These are phyloP conservation scores for Podospora conica DNA, from an alignment of 495 filamentous ascomycete genomes.

Conservation along the genomic window DNA sequence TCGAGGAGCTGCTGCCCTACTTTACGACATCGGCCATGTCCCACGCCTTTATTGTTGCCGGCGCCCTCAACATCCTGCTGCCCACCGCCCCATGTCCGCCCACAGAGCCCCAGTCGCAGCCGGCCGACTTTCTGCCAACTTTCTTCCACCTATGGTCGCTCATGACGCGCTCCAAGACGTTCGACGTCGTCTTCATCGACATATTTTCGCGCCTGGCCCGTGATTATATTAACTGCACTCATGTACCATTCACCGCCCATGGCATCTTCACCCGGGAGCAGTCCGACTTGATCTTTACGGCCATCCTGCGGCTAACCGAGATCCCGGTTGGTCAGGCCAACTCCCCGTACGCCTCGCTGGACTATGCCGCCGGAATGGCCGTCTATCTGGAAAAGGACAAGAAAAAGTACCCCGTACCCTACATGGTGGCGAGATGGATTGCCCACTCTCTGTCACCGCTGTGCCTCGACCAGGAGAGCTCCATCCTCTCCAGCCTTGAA, in stretches of 20 bases:
- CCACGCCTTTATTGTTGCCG: slow-evolving; percentile 81
- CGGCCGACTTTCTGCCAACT: slow-evolving; percentile 77
- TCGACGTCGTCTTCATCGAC: slow-evolving; percentile 84
- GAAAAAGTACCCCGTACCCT: slow-evolving; percentile 83
- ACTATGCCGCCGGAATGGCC: slow-evolving; percentile 74
- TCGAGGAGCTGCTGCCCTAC: slow-evolving; percentile 92
- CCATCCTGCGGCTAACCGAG: slow-evolving; percentile 80
- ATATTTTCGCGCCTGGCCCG: slow-evolving; percentile 79
- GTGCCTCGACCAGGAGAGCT: slow-evolving; percentile 70
- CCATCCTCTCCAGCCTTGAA: slow-evolving; percentile 78
- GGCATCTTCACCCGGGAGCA: slow-evolving; percentile 92
- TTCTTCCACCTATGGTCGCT: slow-evolving; percentile 97
- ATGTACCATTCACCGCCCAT: slow-evolving; percentile 78
- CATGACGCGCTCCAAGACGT: slow-evolving; percentile 79
- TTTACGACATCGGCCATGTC: slow-evolving; percentile 90
- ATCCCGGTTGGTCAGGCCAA: slow-evolving; percentile 96
- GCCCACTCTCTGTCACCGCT: slow-evolving; percentile 86
- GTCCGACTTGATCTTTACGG: slow-evolving; percentile 86
- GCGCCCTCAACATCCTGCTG: slow-evolving; percentile 76
- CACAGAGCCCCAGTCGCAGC: slow-evolving; percentile 63
- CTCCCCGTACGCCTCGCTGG: slow-evolving; percentile 84
- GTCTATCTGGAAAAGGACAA: slow-evolving; percentile 84
- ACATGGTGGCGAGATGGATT: slow-evolving; percentile 93
- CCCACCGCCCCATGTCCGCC: slow-evolving; percentile 75
- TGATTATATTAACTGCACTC: slow-evolving; percentile 65